A percentile compares a stretch with the other conserved stretches of the same genome.
Conservation (phyloP, 2,329 filamentous ascomycete genomes). For the Clonostachys solani region DNA sequence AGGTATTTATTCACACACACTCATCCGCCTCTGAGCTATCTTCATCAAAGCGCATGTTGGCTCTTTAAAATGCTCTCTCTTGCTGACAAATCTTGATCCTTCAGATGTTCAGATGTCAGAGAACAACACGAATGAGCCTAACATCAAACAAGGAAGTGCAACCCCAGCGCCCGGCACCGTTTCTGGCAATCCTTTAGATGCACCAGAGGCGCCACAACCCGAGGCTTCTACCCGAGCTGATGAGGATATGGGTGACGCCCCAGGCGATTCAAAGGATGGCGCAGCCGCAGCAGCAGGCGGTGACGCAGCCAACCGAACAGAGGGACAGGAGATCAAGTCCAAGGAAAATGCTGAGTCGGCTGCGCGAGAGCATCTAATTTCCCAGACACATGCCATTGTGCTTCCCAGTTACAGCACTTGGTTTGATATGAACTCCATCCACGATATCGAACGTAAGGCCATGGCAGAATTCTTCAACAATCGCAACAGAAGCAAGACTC, state of each 20-base stretch:
- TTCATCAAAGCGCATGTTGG: not conserved
- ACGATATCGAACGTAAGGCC: constrained; percentile 89
- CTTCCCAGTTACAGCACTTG: constrained; percentile 96
- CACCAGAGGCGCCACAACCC: constrained; percentile 51
- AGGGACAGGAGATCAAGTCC: constrained; percentile 58
- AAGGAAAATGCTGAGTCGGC: constrained; percentile 81
- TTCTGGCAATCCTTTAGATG: constrained; percentile 65
- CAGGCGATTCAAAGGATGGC: constrained; percentile 45
- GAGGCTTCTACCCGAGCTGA: constrained; percentile 61
- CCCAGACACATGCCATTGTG: constrained; percentile 93
- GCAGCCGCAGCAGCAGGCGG: constrained; percentile 38
- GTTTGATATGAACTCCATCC: constrained; percentile 96
- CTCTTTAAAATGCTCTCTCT: not conserved
- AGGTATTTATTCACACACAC: constrained; percentile 29
- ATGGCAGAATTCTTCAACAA: constrained; percentile 98
- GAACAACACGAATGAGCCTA: constrained; percentile 35
- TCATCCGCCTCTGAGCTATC: no score
- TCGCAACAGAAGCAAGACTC: constrained; percentile 96
- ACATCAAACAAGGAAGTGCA: constrained; percentile 57
- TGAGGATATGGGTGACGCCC: constrained; percentile 74
- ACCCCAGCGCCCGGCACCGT: constrained; percentile 49
- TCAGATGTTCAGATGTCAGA: constrained; percentile 64
- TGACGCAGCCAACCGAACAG: constrained; percentile 29
- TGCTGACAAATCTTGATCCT: not conserved
- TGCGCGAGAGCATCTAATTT: constrained; percentile 85